Conservation (phyloP, 1,284 basidiomycete genomes). For the Somion occarium region DNA sequence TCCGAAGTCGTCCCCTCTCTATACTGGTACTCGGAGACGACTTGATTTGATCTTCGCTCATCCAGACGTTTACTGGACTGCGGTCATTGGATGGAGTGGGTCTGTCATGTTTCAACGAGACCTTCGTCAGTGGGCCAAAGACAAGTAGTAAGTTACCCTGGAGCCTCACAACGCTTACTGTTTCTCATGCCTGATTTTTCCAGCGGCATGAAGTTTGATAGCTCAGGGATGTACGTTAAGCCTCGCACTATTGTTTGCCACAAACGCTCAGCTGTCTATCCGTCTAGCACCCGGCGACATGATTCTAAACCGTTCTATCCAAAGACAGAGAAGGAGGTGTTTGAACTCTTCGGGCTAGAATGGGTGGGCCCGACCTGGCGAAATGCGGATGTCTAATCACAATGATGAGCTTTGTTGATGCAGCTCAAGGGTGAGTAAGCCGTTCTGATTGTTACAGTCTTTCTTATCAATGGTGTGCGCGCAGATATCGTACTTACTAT, state of each 20-base stretch:
- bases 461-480: too few relatives aligned
- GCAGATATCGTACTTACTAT: neutral
- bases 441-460: too few relatives aligned
- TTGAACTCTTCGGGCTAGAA: constrained; percentile 59
- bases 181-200: neutral
- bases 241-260: neutral
- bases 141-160: constrained; percentile 38
- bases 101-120: neutral
- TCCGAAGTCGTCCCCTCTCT: constrained; percentile 30
- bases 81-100: constrained; percentile 70
- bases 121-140: constrained; percentile 59
- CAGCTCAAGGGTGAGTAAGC: too few relatives aligned
- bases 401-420: too few relatives aligned
- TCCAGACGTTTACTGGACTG: constrained; percentile 70
- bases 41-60: constrained; percentile 73
- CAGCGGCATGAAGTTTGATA: constrained; percentile 78
- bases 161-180: neutral
- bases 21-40: constrained; percentile 45
- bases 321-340: constrained; percentile 64
- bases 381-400: constrained; percentile 56
- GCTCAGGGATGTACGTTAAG: constrained; percentile 61
- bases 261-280: neutral
- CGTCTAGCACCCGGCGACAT: constrained; percentile 50
- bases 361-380: constrained; percentile 67
- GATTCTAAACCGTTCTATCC: constrained; percentile 58